Evolutionary conservation across 768 basidiomycete genomes (phyloP), one percentile per base, ranked within the genome.

Genomic region (Rubroboletus satanas): DNA sequence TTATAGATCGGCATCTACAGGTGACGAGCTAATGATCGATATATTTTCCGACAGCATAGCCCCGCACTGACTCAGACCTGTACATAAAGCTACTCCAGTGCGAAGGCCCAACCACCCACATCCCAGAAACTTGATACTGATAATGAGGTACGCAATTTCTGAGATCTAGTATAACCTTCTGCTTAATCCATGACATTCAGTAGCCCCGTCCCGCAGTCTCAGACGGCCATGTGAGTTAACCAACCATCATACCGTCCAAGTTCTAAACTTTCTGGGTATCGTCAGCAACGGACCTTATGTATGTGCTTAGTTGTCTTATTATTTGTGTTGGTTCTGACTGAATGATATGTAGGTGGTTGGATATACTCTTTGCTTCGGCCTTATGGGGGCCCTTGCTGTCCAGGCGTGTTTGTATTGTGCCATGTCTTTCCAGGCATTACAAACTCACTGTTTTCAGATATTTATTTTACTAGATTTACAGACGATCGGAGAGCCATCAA

Each of bases 311-410:
- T 36, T 17, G n/a, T n/a, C 9, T 43, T 29, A 1, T n/a, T 26
- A 2, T 35, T 29, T 21, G 5, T 11, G 3, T 45, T n/a, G 2
- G 15, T 38, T 26, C 36, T 18, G 28, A 53, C 7, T 36, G 6
- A n/a, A 32, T 23, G 12, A 4, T 21, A 6, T n/a, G 3, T 14
- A 63, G 61, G 32, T 52, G 7, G 18, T 65, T 21, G 60, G 63
- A 37, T 63, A 60, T 7, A 57, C 55, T 2, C n/a, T 57, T 0
- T 37, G 45, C 44, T 66, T 60, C 14, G 39, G 17, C 1, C 45
- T 65, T 15, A 53, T 57, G 53, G 64, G 61, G 18, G 49, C 56
- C 26, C 52, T 66, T 3, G 35, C 3, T 3, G 51, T 65, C 29
- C 62, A 66, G 26, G 45, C 55, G 3, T 56, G 62, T 65, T 32